phyloP scores from a whole-genome alignment of 768 basidiomycete genomes.

The Boletellus ananas region DNA sequence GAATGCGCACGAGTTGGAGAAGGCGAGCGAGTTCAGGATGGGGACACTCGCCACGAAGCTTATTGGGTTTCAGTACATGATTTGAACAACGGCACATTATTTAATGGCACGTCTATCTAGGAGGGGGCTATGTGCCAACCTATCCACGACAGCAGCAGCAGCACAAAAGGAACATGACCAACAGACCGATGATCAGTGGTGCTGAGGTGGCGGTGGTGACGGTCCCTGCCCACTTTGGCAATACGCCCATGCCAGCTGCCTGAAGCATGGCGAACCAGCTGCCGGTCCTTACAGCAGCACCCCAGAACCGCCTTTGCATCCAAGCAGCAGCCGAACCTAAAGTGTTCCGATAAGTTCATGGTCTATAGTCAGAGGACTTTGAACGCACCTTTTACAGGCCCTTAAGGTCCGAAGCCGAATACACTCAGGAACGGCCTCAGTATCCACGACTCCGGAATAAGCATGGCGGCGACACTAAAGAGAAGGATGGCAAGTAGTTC shows the following conservation, averaged over 20 bases:
- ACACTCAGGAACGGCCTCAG: conserved; percentile 8
- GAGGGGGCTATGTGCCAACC: too few relatives aligned
- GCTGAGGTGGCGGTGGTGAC: not conserved
- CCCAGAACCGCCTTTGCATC: conserved; percentile 6
- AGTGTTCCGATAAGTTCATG: not conserved
- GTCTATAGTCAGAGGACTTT: fast-evolving
- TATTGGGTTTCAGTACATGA: too few relatives aligned
- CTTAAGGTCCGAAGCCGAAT: conserved; percentile 16
- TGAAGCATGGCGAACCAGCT: conserved; percentile 17
- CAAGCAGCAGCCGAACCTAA: conserved; percentile 15
- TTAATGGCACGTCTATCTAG: too few relatives aligned
- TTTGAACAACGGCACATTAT: too few relatives aligned
- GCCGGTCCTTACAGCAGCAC: not conserved
- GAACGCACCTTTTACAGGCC: conserved; percentile 12
- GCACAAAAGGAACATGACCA: not conserved
- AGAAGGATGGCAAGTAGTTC: conserved; percentile 1
- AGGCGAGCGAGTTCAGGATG: too few relatives aligned
- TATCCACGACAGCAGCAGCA: not conserved
- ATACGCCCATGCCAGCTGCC: conserved; percentile 9
- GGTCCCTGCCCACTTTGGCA: conserved; percentile 6
- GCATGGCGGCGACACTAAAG: conserved; percentile 1
- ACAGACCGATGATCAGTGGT: not conserved
- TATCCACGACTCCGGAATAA: conserved; percentile 15
- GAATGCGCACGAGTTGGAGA: too few relatives aligned
- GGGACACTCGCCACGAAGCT: too few relatives aligned